Percentiles rank a stretch among this genome's conserved stretches.
phyloP scores from a whole-genome alignment of 108 stramenopile genomes.

The Thalassiosira profunda region DNA sequence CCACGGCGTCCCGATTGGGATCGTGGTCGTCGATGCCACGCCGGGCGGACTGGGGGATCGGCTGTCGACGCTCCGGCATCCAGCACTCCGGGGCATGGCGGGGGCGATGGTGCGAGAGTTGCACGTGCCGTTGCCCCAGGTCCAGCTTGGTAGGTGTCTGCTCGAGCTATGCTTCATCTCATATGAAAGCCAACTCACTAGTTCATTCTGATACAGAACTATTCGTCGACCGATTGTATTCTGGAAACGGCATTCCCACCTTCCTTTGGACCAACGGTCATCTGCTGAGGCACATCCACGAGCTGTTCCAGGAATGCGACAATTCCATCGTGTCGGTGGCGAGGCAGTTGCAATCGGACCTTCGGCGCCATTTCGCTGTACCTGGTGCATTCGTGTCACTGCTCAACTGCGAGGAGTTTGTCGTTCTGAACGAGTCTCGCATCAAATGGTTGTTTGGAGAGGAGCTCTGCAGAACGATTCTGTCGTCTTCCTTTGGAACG shows the following conservation, averaged over 20 bases:
- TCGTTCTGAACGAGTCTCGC: constrained; percentile 32
- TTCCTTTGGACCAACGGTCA: constrained; percentile 30
- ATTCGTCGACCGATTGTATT: constrained; percentile 24
- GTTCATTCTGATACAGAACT: constrained; percentile 8
- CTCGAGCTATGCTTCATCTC: neutral
- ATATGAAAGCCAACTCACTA: neutral
- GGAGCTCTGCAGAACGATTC: constrained; percentile 6
- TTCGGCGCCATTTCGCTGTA: constrained; percentile 31
- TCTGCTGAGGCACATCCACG: constrained; percentile 21
- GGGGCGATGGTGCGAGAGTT: constrained; percentile 26
- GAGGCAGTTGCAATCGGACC: constrained; percentile 20
- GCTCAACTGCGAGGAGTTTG: constrained; percentile 25
- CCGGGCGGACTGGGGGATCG: constrained; percentile 49
- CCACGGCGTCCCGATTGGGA: constrained; percentile 28
- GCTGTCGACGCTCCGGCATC: constrained; percentile 28
- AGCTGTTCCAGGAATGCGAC: constrained; percentile 31
- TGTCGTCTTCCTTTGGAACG: constrained; percentile 1
- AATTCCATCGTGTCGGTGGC: constrained; percentile 41
- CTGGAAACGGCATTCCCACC: constrained; percentile 28
- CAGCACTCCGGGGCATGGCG: constrained; percentile 31
- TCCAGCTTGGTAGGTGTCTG: constrained; percentile 31
- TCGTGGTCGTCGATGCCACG: constrained; percentile 24
- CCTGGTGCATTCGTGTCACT: constrained; percentile 40
- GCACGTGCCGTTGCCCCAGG: constrained; percentile 28
- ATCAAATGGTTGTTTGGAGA: constrained; percentile 37